Evolutionary conservation across 2,329 filamentous ascomycete species (phyloP).

Genomic region (Furcasterigmium sp.): DNA sequence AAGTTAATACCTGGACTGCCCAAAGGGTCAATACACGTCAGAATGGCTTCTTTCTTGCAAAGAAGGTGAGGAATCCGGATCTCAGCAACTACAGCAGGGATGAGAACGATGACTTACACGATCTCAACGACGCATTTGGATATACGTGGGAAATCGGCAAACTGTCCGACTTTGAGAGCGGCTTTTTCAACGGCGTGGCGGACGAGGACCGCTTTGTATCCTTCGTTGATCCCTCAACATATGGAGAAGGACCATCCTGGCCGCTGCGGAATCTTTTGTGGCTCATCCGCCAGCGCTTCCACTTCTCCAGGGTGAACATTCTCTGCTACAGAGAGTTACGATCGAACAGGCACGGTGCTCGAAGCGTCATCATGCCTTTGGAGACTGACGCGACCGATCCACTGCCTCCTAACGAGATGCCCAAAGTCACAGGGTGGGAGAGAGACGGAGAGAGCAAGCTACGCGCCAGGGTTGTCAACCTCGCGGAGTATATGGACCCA

Average conservation of each 20-base stretch:
- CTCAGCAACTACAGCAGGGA: conserved; percentile 11
- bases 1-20: conserved; percentile 83
- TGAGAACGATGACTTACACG: conserved; percentile 11
- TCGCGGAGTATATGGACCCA: conserved; percentile 93
- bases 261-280: conserved; percentile 85
- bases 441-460: conserved; percentile 75
- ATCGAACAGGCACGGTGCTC: conserved; percentile 68
- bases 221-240: conserved; percentile 92
- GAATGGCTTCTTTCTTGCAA: conserved; percentile 93
- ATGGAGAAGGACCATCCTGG: conserved; percentile 84
- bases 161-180: conserved; percentile 73
- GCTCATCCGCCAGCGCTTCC: conserved; percentile 77
- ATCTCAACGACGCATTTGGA: conserved; percentile 18
- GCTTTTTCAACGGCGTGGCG: conserved; percentile 73
- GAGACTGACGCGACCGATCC: conserved; percentile 45
- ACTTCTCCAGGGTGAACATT: conserved; percentile 71
- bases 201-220: conserved; percentile 76
- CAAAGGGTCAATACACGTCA: conserved; percentile 71
- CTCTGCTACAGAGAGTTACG: conserved; percentile 88
- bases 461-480: conserved; percentile 69
- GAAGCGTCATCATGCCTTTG: conserved; percentile 72
- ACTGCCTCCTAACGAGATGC: conserved; percentile 52
- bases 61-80: conserved; percentile 50
- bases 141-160: conserved; percentile 75
- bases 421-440: conserved; percentile 95